phyloP scores from a whole-genome alignment of 164 flowering plant genomes.

The Vitis amurensis region DNA sequence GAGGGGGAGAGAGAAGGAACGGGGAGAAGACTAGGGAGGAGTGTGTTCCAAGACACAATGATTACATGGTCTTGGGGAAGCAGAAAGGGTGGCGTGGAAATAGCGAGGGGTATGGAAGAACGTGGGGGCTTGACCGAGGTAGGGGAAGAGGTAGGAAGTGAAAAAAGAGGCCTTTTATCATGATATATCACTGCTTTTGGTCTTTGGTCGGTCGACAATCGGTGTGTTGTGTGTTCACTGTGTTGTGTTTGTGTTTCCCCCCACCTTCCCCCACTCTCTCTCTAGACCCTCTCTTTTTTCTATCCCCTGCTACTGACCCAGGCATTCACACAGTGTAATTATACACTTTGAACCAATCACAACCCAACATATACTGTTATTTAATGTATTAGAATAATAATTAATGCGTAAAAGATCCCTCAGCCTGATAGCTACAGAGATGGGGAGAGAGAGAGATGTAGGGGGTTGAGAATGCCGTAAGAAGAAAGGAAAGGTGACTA shows the following conservation, averaged over 20 bases:
- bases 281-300: conserved; percentile 8
- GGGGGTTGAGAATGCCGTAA: conserved; percentile 64
- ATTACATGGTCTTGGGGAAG: conserved; percentile 81
- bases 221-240: conserved; percentile 49
- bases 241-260: conserved; percentile 38
- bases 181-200: conserved; percentile 34
- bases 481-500: conserved; percentile 64
- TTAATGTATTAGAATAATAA: conserved; percentile 3
- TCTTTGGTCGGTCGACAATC: conserved; percentile 79
- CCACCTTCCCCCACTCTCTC: conserved; percentile 19
- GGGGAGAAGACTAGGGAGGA: conserved; percentile 30
- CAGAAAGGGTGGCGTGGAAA: conserved; percentile 75
- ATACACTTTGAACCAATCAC: conserved; percentile 42
- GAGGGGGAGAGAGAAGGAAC: conserved; percentile 6
- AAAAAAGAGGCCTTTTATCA: conserved; percentile 43
- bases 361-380: conserved; percentile 17
- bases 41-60: conserved; percentile 99
- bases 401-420: conserved; percentile 1
- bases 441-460: conserved; percentile 3
- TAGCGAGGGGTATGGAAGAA: conserved; percentile 43
- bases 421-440: conserved; percentile 23
- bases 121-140: conserved; percentile 63
- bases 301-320: conserved; percentile 9
- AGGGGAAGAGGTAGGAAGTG: conserved; percentile 3
- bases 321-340: conserved; percentile 39